Evolutionary conservation across 1,139 yeast genomes (phyloP), one percentile per base, ranked within the genome.

Genomic region (Hyphopichia wangnamkhiaoensis): DNA sequence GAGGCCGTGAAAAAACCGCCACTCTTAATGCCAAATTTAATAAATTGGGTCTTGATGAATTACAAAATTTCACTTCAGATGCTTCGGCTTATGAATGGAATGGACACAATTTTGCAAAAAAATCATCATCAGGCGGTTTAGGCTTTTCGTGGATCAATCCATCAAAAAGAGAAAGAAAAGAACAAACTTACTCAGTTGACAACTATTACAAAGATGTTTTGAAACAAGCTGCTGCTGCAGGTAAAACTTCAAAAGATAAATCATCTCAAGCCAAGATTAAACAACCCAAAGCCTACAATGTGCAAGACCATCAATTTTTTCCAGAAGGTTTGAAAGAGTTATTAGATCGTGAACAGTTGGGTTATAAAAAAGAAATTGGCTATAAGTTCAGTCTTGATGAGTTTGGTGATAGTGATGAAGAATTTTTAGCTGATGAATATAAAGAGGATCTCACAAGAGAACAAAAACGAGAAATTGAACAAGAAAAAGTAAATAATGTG

Each of bases 11-110:
- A 48, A 87, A 87, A 53, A 93, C 98, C 0, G 79, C 82, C 30
- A 74, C 76, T 32, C 66, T 91, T 47, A 87, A 87, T 56, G 83
- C 80, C 14, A 88, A 88, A 54, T 93, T 88, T 60, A 84, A 88
- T 39, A 80, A 84, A 35, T 71, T 93, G 34, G 98, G 98, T 15
- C 69, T 93, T 33, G 98, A 93, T 56, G 98, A 93, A 56, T 67
- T 93, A 43, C 97, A 91, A 57, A 88, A 88, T 57, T 90, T 93
- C 54, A 80, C 91, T 0, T 81, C 90, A 13, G 96, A 90, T 50
- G 80, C 80, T 26, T 88, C 95, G 2, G 93, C 96, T 0, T 93
- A 91, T 61, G 96, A 91, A 60, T 93, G 98, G 98, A 90, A 93
- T 56, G 98, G 98, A 18, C 84, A 88, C 54, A 90, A 91, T 56